phyloP scores from a whole-genome alignment of 495 filamentous ascomycete species.

The Penicilliopsis zonata region DNA sequence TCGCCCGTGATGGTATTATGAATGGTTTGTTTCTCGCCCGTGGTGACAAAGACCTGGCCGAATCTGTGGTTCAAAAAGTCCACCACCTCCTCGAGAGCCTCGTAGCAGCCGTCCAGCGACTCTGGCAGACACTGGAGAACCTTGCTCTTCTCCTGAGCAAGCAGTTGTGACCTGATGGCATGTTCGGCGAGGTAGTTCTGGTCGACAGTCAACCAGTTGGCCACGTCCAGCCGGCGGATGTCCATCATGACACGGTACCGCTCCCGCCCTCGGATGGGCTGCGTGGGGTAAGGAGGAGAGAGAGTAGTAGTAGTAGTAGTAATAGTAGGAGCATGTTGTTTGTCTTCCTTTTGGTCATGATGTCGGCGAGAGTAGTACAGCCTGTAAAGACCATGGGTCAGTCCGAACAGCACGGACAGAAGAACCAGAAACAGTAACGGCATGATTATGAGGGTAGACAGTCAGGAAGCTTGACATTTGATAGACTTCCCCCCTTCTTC shows the following conservation, averaged over 20 bases:
- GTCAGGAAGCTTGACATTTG: too few relatives aligned
- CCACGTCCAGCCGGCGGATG: constrained; percentile 34
- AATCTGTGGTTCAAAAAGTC: constrained; percentile 38
- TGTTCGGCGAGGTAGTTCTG: constrained; percentile 39
- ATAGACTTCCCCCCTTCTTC: too few relatives aligned
- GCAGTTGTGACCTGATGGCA: constrained; percentile 27
- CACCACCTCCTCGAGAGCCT: constrained; percentile 37
- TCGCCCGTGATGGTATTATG: constrained; percentile 39
- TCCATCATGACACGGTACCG: constrained; percentile 43
- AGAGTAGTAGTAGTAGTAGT: not conserved
- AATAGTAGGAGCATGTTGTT: not conserved
- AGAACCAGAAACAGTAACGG: too few relatives aligned
- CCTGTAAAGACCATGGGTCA: too few relatives aligned
- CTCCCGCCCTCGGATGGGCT: constrained; percentile 32
- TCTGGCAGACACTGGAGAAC: constrained; percentile 39
- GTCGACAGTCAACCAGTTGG: constrained; percentile 45
- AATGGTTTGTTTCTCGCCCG: constrained; percentile 19
- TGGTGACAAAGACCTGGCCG: constrained; percentile 30
- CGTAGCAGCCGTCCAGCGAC: constrained; percentile 36
- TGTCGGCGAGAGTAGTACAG: too few relatives aligned
- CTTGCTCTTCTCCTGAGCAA: constrained; percentile 24
- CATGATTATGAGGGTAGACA: too few relatives aligned
- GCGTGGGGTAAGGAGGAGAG: constrained; percentile 25
- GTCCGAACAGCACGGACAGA: too few relatives aligned
- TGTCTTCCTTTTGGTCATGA: not conserved